These are phyloP conservation scores for Penicillium hordei DNA, from an alignment of 2,329 filamentous ascomycete species.

Conservation along the genomic window DNA sequence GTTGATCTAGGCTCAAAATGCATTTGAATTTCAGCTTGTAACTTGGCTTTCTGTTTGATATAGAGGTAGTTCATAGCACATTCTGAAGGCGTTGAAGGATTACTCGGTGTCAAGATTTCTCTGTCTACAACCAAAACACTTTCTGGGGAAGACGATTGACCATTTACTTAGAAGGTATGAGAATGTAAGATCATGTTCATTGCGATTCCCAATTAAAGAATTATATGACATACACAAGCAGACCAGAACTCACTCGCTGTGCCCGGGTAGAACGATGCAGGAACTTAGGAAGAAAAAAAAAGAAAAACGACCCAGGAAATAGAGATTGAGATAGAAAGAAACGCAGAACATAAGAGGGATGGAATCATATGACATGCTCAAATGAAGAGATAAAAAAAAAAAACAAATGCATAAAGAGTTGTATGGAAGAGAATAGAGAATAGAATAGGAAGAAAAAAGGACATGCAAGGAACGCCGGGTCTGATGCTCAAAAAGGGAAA, in stretches of 20 bases:
- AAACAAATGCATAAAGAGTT: slow-evolving; percentile 12
- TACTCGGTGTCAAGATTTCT: neutral
- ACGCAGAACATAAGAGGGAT: neutral
- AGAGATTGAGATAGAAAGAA: neutral
- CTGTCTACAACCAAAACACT: neutral
- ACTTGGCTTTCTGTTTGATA: neutral
- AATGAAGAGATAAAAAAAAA: slow-evolving; percentile 2
- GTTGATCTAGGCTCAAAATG: neutral
- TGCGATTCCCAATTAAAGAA: slow-evolving; percentile 16
- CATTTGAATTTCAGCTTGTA: neutral
- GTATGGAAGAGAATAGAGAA: neutral
- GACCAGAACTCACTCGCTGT: slow-evolving; percentile 31
- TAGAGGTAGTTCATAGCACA: neutral
- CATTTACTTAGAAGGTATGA: neutral
- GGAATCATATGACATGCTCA: slow-evolving; percentile 13
- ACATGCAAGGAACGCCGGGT: slow-evolving; percentile 24
- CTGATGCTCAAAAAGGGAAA: slow-evolving; percentile 23
- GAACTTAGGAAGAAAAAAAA: slow-evolving; percentile 9
- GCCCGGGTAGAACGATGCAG: slow-evolving; percentile 24
- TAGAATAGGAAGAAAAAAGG: neutral
- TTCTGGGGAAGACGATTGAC: neutral
- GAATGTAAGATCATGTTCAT: slow-evolving; percentile 21
- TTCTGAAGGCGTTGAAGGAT: neutral
- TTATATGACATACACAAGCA: slow-evolving; percentile 26
- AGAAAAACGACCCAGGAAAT: neutral